phyloP scores from a whole-genome alignment of 768 basidiomycete species.

The Psilocybe sp. region DNA sequence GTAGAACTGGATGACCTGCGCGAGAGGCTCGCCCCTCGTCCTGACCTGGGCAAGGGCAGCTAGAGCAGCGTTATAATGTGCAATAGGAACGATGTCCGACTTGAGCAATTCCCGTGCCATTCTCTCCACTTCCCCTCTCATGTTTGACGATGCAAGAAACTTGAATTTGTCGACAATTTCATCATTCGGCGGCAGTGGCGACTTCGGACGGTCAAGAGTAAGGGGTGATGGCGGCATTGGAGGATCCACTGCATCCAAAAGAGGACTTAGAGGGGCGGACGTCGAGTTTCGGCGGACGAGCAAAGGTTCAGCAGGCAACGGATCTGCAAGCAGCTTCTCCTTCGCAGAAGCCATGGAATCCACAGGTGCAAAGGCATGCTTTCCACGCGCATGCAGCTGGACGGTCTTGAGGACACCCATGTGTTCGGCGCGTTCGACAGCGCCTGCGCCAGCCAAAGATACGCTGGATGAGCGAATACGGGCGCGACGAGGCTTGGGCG shows the following conservation, averaged over 20 bases:
- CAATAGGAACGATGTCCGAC: slow-evolving; percentile 32
- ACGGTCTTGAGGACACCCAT: slow-evolving; percentile 63
- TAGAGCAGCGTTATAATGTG: slow-evolving; percentile 65
- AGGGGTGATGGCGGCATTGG: slow-evolving; percentile 6
- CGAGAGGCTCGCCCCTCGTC: slow-evolving; percentile 48
- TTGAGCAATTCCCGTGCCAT: slow-evolving; percentile 31
- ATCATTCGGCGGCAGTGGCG: neutral
- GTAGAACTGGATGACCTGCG: slow-evolving; percentile 63
- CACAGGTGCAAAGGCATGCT: slow-evolving; percentile 49
- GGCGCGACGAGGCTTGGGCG: slow-evolving; percentile 24
- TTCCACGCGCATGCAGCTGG: slow-evolving; percentile 59
- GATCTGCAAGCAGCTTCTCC: slow-evolving; percentile 16
- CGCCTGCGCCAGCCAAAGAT: slow-evolving; percentile 41
- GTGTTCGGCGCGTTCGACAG: slow-evolving; percentile 36
- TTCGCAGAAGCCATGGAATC: slow-evolving; percentile 19
- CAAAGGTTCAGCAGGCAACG: slow-evolving; percentile 24
- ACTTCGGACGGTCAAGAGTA: neutral
- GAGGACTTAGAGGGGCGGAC: slow-evolving; percentile 27
- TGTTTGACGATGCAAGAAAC: neutral
- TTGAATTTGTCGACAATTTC: neutral
- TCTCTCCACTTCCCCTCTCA: slow-evolving; percentile 6
- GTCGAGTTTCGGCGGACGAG: slow-evolving; percentile 50
- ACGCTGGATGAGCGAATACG: slow-evolving; percentile 63
- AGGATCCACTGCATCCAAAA: slow-evolving; percentile 14
- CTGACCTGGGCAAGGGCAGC: slow-evolving; percentile 48